These are phyloP conservation scores for Maudiozyma barnettii DNA, from an alignment of 805 yeast genomes.

Conservation along the genomic window DNA sequence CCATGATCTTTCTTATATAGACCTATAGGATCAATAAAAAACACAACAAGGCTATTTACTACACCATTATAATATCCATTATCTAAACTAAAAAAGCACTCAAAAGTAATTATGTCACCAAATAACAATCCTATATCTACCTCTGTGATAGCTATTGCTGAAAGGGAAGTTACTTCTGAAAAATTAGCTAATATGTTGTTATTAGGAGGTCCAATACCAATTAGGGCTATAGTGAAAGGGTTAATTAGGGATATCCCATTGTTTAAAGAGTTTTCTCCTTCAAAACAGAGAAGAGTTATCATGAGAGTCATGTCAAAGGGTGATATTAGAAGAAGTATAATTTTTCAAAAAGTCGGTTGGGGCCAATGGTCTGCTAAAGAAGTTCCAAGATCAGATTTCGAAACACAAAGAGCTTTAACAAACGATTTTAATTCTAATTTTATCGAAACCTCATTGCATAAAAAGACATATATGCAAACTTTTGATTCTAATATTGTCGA, in stretches of 20 bases:
- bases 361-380: constrained; percentile 80
- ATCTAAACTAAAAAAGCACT: too few relatives aligned
- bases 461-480: neutral
- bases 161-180: constrained; percentile 72
- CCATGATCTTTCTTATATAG: too few relatives aligned
- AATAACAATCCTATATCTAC: neutral
- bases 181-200: constrained; percentile 60
- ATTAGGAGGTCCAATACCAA: constrained; percentile 79
- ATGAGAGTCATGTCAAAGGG: constrained; percentile 79
- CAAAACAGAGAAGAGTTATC: constrained; percentile 82
- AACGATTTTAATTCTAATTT: constrained; percentile 29
- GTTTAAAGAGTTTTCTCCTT: constrained; percentile 68
- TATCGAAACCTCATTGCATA: constrained; percentile 3
- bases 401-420: constrained; percentile 33
- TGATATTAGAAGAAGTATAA: constrained; percentile 40
- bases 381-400: constrained; percentile 20
- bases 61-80: too few relatives aligned
- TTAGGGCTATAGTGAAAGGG: constrained; percentile 77
- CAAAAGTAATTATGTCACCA: neutral
- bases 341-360: constrained; percentile 95
- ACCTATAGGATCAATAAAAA: too few relatives aligned
- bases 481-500: neutral
- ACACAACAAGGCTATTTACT: too few relatives aligned
- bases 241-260: constrained; percentile 63
- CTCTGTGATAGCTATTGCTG: constrained; percentile 36